Conservation (phyloP, 2,329 filamentous ascomycete species). For the Calonectria pteridis region DNA sequence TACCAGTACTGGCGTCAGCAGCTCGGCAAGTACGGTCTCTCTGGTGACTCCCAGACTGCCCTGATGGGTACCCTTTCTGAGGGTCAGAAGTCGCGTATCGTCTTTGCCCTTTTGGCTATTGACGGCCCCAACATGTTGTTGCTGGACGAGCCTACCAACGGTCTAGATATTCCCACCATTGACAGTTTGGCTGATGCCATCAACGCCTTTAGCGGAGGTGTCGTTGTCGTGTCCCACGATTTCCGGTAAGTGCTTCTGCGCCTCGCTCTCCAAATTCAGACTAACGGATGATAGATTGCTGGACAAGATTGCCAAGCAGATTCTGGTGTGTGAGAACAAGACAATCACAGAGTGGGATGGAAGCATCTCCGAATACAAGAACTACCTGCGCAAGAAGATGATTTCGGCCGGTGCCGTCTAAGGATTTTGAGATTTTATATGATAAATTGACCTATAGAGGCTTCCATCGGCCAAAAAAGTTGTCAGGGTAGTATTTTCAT, state of each 20-base stretch:
- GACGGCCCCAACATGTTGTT: constrained; percentile 97
- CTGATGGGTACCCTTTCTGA: constrained; percentile 98
- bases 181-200: constrained; percentile 98
- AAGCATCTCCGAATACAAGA: constrained; percentile 95
- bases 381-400: constrained; percentile 99
- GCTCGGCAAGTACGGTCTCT: constrained; percentile 93
- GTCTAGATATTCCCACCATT: constrained; percentile 98
- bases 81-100: constrained; percentile 97
- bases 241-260: constrained; percentile 79
- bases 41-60: constrained; percentile 93
- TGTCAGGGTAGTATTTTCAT: constrained; percentile 47
- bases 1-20: constrained; percentile 99
- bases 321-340: constrained; percentile 99
- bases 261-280: background rate
- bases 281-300: constrained; percentile 74
- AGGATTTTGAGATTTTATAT: constrained; percentile 43
- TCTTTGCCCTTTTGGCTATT: constrained; percentile 95
- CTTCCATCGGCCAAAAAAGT: constrained; percentile 45
- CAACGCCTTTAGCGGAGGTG: constrained; percentile 95
- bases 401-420: constrained; percentile 87
- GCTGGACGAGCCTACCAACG: constrained; percentile 99
- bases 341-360: constrained; percentile 92
- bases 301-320: constrained; percentile 99
- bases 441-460: constrained; percentile 48
- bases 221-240: constrained; percentile 98